These are phyloP conservation scores for Backusella liffmaniae DNA, from an alignment of 192 early-diverging fungal species.

Conservation along the genomic window DNA sequence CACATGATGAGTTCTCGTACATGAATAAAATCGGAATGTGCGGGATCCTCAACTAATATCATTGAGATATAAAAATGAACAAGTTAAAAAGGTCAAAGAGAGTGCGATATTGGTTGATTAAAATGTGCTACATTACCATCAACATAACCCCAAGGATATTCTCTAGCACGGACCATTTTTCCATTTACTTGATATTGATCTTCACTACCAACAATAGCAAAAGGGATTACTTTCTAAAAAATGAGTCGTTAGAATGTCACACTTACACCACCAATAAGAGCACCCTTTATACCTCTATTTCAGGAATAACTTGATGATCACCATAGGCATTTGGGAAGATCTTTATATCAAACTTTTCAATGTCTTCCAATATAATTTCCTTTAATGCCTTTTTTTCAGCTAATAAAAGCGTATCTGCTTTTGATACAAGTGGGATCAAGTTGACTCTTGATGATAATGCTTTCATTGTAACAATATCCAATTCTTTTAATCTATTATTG, in stretches of 20 bases:
- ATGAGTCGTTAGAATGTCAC: conserved; percentile 2
- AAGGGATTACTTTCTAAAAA: conserved; percentile 67
- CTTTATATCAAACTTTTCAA: conserved; percentile 61
- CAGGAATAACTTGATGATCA: conserved; percentile 67
- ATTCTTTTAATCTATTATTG: conserved; percentile 43
- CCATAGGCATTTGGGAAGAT: conserved; percentile 71
- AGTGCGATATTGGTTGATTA: not conserved
- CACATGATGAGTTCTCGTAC: conserved; percentile 78
- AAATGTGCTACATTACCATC: conserved; percentile 47
- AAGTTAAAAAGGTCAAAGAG: not conserved
- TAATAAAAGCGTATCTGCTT: conserved; percentile 71
- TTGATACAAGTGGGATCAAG: conserved; percentile 83
- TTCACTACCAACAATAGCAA: conserved; percentile 83
- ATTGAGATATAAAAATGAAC: not conserved
- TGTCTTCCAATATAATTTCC: conserved; percentile 60
- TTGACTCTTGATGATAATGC: conserved; percentile 72
- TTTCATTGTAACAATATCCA: conserved; percentile 67
- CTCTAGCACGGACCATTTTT: conserved; percentile 64
- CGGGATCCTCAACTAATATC: conserved; percentile 78
- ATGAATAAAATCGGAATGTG: conserved; percentile 91
- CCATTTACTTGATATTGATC: conserved; percentile 57
- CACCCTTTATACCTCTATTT: conserved; percentile 49
- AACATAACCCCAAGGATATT: conserved; percentile 80
- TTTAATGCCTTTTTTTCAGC: conserved; percentile 69
- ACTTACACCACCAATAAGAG: not conserved